These are phyloP conservation scores for Jatropha curcas DNA, from an alignment of 345 rosid species.

Conservation along the genomic window DNA sequence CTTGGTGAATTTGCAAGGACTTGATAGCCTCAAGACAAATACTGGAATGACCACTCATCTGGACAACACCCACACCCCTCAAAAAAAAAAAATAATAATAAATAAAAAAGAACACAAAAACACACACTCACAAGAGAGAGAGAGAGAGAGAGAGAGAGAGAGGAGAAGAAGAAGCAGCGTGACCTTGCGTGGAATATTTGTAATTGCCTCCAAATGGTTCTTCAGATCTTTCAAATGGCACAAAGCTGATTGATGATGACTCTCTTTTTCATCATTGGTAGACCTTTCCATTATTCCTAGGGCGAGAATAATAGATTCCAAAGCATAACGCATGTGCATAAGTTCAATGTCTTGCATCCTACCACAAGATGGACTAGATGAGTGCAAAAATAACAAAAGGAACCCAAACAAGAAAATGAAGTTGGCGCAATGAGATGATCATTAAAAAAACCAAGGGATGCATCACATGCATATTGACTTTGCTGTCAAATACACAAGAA, in stretches of 20 bases:
- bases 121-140: too few relatives aligned
- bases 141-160: too few relatives aligned
- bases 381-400: slow-evolving; percentile 1
- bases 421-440: background rate
- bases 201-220: slow-evolving; percentile 77
- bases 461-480: background rate
- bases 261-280: slow-evolving; percentile 47
- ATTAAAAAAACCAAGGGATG: background rate
- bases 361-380: slow-evolving; percentile 17
- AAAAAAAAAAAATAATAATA: background rate
- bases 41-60: background rate
- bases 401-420: background rate
- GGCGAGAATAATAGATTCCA: slow-evolving; percentile 82
- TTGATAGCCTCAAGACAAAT: slow-evolving; percentile 1
- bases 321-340: slow-evolving; percentile 93
- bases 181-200: slow-evolving; percentile 86
- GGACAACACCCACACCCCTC: background rate
- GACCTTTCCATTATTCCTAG: slow-evolving; percentile 67
- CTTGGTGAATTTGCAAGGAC: slow-evolving; percentile 4
- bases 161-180: slow-evolving; percentile 8
- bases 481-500: background rate
- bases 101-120: too few relatives aligned
- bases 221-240: slow-evolving; percentile 70
- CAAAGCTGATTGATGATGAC: slow-evolving; percentile 50
- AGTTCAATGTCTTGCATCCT: slow-evolving; percentile 97